Percentiles rank a stretch among this genome's conserved stretches.
phyloP scores from a whole-genome alignment of 257 asterid genomes.

The Forsythia viridissima region DNA sequence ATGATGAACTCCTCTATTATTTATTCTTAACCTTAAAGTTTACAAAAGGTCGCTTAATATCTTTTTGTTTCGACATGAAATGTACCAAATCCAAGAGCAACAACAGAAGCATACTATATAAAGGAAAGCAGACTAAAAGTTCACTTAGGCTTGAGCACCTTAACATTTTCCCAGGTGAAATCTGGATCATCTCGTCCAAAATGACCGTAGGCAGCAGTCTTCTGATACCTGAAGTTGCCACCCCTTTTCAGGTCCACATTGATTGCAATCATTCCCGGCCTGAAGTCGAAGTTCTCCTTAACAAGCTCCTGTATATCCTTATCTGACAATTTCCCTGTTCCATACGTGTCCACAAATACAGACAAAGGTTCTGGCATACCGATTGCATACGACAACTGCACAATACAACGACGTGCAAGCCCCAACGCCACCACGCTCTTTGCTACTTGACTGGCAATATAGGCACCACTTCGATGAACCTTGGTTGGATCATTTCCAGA shows the following conservation, averaged over 20 bases:
- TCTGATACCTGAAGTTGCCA: constrained; percentile 33
- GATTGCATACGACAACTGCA: constrained; percentile 36
- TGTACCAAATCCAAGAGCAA: background rate
- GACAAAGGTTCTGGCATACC: constrained; percentile 31
- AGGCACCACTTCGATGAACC: constrained; percentile 33
- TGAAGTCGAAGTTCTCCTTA: constrained; percentile 30
- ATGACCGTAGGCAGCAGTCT: constrained; percentile 37
- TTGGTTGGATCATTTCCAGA: constrained; percentile 27
- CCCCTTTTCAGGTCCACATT: constrained; percentile 31
- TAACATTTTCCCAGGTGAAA: constrained; percentile 37
- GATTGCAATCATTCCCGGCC: constrained; percentile 34
- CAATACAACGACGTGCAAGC: constrained; percentile 25
- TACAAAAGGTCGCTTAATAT: background rate
- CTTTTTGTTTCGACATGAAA: background rate
- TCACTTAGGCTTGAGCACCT: constrained; percentile 9
- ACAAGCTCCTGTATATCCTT: constrained; percentile 21
- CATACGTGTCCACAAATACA: constrained; percentile 28
- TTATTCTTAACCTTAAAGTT: background rate
- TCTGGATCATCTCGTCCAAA: constrained; percentile 37
- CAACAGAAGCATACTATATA: background rate
- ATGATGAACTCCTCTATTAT: background rate
- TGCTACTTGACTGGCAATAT: constrained; percentile 27
- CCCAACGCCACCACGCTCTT: constrained; percentile 35
- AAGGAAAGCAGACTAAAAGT: background rate
- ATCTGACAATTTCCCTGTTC: constrained; percentile 26